A percentile compares a stretch with the other conserved stretches of the same genome.
phyloP scores from a whole-genome alignment of 2,329 filamentous ascomycete species.

The Monosporascus sp. region DNA sequence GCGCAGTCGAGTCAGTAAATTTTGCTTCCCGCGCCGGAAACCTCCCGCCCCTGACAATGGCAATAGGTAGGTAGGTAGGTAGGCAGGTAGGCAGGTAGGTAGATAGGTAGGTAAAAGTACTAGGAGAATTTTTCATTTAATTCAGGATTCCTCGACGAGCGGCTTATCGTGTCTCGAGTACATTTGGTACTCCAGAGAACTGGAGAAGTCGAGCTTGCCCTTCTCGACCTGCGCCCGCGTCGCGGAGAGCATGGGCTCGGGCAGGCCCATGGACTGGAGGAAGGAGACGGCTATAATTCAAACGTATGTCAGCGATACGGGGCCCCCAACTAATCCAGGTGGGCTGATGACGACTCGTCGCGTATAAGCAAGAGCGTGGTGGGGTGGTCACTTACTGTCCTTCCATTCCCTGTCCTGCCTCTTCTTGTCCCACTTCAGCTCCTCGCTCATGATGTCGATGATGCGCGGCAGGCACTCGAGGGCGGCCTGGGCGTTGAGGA shows the following conservation, averaged over 20 bases:
- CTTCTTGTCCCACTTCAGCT: slow-evolving; percentile 70
- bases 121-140: background rate
- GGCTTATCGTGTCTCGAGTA: slow-evolving; percentile 55
- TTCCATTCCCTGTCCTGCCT: slow-evolving; percentile 78
- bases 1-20: too few species aligned
- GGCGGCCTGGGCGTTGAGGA: slow-evolving; percentile 86
- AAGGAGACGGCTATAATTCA: slow-evolving; percentile 45
- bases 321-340: too few species aligned
- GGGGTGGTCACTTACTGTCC: slow-evolving; percentile 48
- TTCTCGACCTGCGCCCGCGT: slow-evolving; percentile 57
- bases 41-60: background rate
- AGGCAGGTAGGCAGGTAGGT: background rate
- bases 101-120: background rate
- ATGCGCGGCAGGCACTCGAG: slow-evolving; percentile 79
- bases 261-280: slow-evolving; percentile 62
- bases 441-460: slow-evolving; percentile 84
- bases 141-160: slow-evolving; percentile 30
- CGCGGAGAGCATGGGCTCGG: slow-evolving; percentile 50
- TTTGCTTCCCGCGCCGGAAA: too few species aligned
- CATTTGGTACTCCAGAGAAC: slow-evolving; percentile 54
- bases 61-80: background rate
- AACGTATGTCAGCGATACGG: background rate
- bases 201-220: slow-evolving; percentile 53
- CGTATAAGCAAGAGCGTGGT: too few species aligned
- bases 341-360: too few species aligned